Conservation (phyloP, 495 filamentous ascomycete species). For the Trichoderma virens region DNA sequence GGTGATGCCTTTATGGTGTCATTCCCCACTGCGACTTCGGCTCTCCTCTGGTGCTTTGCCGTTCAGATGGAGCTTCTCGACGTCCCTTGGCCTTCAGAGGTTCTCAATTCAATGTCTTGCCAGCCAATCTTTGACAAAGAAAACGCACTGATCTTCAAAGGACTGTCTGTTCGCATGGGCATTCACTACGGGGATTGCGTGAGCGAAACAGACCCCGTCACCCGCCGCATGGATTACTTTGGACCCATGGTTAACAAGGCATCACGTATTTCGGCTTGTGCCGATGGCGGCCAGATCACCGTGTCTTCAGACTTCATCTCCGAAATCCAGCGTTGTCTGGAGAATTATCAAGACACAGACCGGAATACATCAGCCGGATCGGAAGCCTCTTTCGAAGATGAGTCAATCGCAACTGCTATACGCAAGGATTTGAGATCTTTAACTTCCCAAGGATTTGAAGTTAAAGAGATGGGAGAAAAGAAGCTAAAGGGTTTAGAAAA, state of each 20-base stretch:
- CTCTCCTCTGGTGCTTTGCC: constrained; percentile 90
- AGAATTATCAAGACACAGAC: constrained; percentile 73
- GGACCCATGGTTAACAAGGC: constrained; percentile 98
- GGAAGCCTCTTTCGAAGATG: constrained; percentile 64
- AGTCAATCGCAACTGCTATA: constrained; percentile 61
- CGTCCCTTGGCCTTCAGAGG: constrained; percentile 87
- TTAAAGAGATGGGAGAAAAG: constrained; percentile 88
- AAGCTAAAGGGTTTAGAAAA: constrained; percentile 97
- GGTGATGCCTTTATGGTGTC: constrained; percentile 99
- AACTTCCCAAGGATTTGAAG: constrained; percentile 87
- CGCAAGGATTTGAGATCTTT: constrained; percentile 80
- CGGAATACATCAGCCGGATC: constrained; percentile 58
- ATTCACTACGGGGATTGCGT: constrained; percentile 93
- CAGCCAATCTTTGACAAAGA: constrained; percentile 75
- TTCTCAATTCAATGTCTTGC: constrained; percentile 78
- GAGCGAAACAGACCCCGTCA: constrained; percentile 91
- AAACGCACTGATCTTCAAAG: constrained; percentile 82
- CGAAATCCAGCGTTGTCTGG: constrained; percentile 85
- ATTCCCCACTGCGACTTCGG: constrained; percentile 89
- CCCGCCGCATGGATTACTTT: constrained; percentile 98
- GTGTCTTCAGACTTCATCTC: constrained; percentile 94
- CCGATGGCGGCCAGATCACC: constrained; percentile 96
- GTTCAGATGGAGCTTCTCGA: constrained; percentile 82
- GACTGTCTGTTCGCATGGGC: constrained; percentile 94
- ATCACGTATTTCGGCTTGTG: constrained; percentile 81